Base-by-base conservation (phyloP, 176 grass and related monocot genomes). In the Guadua angustifolia region DNA sequence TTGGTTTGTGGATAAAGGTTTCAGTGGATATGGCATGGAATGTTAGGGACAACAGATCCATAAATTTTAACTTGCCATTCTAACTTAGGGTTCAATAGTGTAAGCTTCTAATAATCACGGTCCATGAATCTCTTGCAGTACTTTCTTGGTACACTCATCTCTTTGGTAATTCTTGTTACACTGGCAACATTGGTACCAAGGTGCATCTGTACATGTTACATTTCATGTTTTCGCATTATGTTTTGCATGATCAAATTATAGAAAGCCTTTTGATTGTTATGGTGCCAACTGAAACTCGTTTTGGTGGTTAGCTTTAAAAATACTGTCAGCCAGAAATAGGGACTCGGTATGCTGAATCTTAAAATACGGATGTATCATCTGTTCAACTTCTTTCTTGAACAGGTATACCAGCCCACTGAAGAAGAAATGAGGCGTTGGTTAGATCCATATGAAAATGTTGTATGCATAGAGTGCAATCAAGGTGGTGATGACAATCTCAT, bases 331-430 rank as follows among this genome's bases (percentile, higher is more conserved):
- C 22, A 67, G 12, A 76, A 84, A 77, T 16, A 53, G 33, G 7
- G 29, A 9, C 36, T 17, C 21, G 6, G 11, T 32, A 25, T 7
- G 6, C 40, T 33, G 75, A 42, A 61, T 44, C 11, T 15, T 21
- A 58, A n/a, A 42, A 59, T 77, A 9, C 12, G 38, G 35, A 49
- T 73, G 65, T 57, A 45, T 88, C 44, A 38, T 77, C 36, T 59
- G 22, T 81, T 58, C 36, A 25, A 42, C 43, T 88, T 79, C 56
- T 49, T 84, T 76, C 60, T 72, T 63, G 24, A 51, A 76, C 85
- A 95, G 93, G 90, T 95, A 29, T 95, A 95, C 79, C 90, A 90
- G 82, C 93, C 93, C 69, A 83, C 90, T 63, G 93, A 92, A 73
- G 90, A 90, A 62, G 93, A 95, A 79, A 80, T 92, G 83, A 88